Evolutionary conservation across 2,329 filamentous ascomycete species (phyloP).

Genomic region (Cercospora zeae-maydis): DNA sequence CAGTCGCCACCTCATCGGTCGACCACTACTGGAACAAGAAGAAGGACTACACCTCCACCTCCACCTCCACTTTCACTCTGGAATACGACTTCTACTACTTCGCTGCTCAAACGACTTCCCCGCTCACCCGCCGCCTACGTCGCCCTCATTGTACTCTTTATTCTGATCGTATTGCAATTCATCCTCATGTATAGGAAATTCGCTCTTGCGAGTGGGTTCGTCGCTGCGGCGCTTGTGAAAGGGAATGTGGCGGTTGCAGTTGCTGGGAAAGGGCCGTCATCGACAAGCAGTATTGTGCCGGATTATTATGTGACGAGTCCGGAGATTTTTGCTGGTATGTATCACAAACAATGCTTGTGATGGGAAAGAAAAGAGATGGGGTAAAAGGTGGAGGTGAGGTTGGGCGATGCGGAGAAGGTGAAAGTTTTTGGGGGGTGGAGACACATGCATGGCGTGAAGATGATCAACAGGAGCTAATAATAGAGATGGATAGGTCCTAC

Average conservation of each 20-base stretch:
- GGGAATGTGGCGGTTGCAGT: constrained; percentile 18
- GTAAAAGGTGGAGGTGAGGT: background rate
- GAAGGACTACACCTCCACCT: background rate
- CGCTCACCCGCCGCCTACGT: background rate
- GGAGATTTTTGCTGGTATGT: constrained; percentile 47
- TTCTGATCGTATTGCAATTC: constrained; percentile 27
- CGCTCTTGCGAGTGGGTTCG: constrained; percentile 23
- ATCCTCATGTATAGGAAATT: constrained; percentile 36
- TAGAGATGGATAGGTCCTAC: constrained; percentile 54
- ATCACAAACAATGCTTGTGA: background rate
- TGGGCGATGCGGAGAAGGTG: background rate
- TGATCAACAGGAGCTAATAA: background rate
- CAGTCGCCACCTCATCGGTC: too few relatives aligned
- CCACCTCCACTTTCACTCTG: background rate
- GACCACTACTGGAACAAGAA: too few relatives aligned
- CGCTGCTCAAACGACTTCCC: background rate
- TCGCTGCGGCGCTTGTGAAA: constrained; percentile 19
- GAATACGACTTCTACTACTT: background rate
- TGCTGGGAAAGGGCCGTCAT: constrained; percentile 8
- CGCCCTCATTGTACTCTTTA: constrained; percentile 30
- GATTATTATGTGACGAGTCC: constrained; percentile 60
- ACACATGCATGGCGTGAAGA: background rate
- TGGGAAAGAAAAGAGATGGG: too few relatives aligned
- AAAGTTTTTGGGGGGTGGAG: background rate
- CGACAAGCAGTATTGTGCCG: constrained; percentile 37